phyloP scores from a whole-genome alignment of 148 eudicot species.

The Heliamphora exappendiculata region DNA sequence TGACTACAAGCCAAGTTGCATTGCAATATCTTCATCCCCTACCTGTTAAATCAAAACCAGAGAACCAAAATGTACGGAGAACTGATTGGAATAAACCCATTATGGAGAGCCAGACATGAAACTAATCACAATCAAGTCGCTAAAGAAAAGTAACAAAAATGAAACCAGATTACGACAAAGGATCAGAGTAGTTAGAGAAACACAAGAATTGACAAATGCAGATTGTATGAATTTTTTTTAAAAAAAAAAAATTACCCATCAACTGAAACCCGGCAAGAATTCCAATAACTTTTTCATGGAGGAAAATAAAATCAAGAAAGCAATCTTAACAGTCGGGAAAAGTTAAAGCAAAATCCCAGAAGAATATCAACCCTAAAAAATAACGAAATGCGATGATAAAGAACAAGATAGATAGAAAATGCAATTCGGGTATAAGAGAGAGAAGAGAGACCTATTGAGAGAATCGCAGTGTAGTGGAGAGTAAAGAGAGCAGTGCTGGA shows the following conservation, averaged over 20 bases:
- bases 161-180: not conserved
- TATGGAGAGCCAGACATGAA: not conserved
- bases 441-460: not conserved
- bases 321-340: not conserved
- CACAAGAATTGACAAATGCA: not conserved
- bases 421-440: not conserved
- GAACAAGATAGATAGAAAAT: not conserved
- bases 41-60: conserved; percentile 8
- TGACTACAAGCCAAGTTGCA: not conserved
- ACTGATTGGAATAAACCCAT: not conserved
- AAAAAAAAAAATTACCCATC: not conserved
- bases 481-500: not conserved
- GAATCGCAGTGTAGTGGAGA: not conserved
- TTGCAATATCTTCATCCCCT: not conserved
- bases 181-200: not conserved
- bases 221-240: not conserved
- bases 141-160: not conserved
- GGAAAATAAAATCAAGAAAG: not conserved
- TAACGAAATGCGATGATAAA: not conserved
- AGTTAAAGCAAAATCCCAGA: conserved; percentile 1
- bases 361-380: conserved; percentile 9
- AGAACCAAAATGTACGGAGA: not conserved
- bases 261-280: not conserved
- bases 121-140: not conserved
- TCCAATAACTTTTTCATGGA: not conserved